Conservation (phyloP, 148 eudicot species). For the Rhododendron ferrugineum region DNA sequence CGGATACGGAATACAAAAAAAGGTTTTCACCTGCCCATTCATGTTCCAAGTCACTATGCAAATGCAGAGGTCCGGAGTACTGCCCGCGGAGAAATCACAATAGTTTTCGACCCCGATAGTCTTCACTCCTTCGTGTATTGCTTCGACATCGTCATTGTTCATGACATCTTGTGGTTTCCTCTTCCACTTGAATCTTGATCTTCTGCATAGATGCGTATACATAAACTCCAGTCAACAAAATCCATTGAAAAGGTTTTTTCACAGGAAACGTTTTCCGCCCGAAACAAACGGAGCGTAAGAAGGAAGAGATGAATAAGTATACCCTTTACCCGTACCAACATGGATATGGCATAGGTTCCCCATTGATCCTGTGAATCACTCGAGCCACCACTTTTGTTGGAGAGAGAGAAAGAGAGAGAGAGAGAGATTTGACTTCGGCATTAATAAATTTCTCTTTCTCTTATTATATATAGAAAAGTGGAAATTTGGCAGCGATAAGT, state of each 20-base stretch:
- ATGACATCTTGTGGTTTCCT: conserved; percentile 7
- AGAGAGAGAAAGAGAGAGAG: neutral
- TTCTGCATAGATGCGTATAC: neutral
- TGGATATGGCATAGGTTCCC: neutral
- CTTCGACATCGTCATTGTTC: neutral
- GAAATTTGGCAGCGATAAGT: neutral
- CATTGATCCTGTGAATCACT: conserved; percentile 1
- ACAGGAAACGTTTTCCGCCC: too few relatives aligned
- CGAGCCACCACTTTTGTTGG: neutral
- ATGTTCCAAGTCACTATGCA: conserved; percentile 48
- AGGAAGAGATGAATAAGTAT: neutral
- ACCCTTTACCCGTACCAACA: conserved; percentile 5
- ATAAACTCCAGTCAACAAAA: neutral
- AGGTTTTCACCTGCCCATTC: conserved; percentile 40
- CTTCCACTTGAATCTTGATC: conserved; percentile 6
- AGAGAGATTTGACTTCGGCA: neutral
- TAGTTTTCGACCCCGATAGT: conserved; percentile 24
- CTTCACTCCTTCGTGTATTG: conserved; percentile 30
- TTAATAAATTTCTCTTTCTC: neutral
- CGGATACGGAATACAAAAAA: neutral
- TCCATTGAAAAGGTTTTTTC: neutral
- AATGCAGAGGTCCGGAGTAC: conserved; percentile 29
- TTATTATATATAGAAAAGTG: neutral
- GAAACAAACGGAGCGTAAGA: neutral
- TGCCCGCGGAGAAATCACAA: conserved; percentile 30